Base-by-base conservation (phyloP, 106 monocot genomes). In the Amphibolis antarctica region DNA sequence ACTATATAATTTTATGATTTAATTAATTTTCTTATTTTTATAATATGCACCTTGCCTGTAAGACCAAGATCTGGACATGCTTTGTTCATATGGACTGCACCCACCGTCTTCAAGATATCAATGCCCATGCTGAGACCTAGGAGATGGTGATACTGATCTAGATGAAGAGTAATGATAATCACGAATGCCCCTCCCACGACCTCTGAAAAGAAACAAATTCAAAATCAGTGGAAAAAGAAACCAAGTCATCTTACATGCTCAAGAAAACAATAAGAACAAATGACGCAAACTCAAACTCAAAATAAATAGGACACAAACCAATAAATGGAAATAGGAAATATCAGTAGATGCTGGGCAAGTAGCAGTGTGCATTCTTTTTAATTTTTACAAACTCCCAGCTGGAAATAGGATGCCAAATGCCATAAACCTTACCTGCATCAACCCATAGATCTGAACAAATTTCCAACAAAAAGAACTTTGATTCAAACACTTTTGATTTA, bases 401-500 rank as follows among this genome's bases (percentile, higher is more conserved):
- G 4, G 21, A 60, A 19, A 29, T 60, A 42, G 31, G 31, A 43
- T 55, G 60, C 1, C 12, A 60, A 22, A 42, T 60, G 43, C 42
- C 18, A 60, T 43, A 29, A 12, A 42, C 60, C 20, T 60, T 60
- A 60, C 60, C 60, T 60, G 31, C 29, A 43, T 57, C 60, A 60
- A 42, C 60, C 43, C 60, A 60, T 42, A 42, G n/a, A 60, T 42
- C 42, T 60, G 60, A 60, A 60, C 36, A 36, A 36, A 4, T 36
- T 36, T 36, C 36, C 7, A 7, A 7, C 4, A 36, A 60, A 60
- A 60, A 21, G 42, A 60, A 60, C 60, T 42, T 60, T 55, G 54
- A 12, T 55, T 60, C 60, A 60, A 20, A 43, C n/a, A 60, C 60
- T 60, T 60, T 60, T 60, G 42, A 43, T 11, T 57, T 60, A 60